Evolutionary conservation across 805 yeast genomes (phyloP).

Genomic region (Candida hispaniensis): DNA sequence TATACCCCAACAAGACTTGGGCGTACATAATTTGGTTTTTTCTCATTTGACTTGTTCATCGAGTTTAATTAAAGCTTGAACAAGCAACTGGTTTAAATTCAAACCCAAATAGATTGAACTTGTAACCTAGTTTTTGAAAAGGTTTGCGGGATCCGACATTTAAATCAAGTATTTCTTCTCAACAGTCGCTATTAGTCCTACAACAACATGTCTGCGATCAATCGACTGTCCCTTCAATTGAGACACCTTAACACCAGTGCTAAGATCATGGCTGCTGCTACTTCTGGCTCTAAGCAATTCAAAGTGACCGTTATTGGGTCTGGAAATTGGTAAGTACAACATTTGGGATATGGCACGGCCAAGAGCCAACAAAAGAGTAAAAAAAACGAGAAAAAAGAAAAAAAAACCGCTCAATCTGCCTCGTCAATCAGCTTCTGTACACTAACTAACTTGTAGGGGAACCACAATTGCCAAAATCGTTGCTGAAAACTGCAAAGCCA

Average conservation of each 20-base stretch:
- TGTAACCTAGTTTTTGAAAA: no score
- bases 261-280: slow-evolving; percentile 5
- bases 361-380: no score
- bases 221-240: slow-evolving; percentile 12
- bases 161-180: neutral
- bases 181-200: neutral
- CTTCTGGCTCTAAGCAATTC: slow-evolving; percentile 26
- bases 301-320: slow-evolving; percentile 78
- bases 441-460: slow-evolving; percentile 42
- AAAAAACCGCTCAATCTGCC: no score
- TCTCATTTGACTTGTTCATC: no score
- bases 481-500: slow-evolving; percentile 71
- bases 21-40: no score
- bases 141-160: no score
- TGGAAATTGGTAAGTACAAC: slow-evolving; percentile 62
- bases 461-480: slow-evolving; percentile 93
- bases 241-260: slow-evolving; percentile 11
- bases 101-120: no score
- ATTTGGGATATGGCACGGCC: no score
- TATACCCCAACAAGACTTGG: no score
- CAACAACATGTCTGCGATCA: slow-evolving; percentile 13
- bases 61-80: no score
- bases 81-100: no score
- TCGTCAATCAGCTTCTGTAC: neutral
- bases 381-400: no score